Conservation (phyloP, 1,284 basidiomycete species). For the Melanopsichium pennsylvanicum region DNA sequence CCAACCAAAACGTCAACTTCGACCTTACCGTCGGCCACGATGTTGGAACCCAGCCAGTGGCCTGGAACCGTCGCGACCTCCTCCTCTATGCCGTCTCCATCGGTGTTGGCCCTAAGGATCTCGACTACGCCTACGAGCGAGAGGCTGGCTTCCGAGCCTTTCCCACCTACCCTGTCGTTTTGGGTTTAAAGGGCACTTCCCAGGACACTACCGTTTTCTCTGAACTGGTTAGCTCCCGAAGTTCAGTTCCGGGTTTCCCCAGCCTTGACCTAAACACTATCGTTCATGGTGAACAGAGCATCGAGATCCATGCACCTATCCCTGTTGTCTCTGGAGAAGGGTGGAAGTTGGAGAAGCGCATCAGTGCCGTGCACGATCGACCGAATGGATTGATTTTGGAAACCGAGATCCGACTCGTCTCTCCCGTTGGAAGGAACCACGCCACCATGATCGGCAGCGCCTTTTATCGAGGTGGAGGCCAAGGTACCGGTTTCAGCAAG, state of each 20-base stretch:
- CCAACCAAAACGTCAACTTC: slow-evolving; percentile 49
- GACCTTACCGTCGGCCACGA: slow-evolving; percentile 60
- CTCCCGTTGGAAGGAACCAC: slow-evolving; percentile 45
- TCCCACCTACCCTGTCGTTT: slow-evolving; percentile 66
- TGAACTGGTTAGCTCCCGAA: slow-evolving; percentile 47
- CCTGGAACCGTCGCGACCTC: slow-evolving; percentile 66
- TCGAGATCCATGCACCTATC: slow-evolving; percentile 63
- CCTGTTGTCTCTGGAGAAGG: slow-evolving; percentile 54
- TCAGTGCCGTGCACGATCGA: slow-evolving; percentile 55
- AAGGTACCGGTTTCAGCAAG: slow-evolving; percentile 54
- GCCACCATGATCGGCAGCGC: slow-evolving; percentile 53
- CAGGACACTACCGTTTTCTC: slow-evolving; percentile 63
- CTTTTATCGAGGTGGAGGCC: slow-evolving; percentile 59
- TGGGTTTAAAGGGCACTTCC: slow-evolving; percentile 57
- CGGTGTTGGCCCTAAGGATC: slow-evolving; percentile 61
- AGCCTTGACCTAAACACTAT: slow-evolving; percentile 65
- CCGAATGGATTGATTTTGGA: slow-evolving; percentile 55
- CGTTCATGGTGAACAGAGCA: slow-evolving; percentile 66
- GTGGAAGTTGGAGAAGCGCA: slow-evolving; percentile 57
- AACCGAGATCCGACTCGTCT: slow-evolving; percentile 48
- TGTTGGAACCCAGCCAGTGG: slow-evolving; percentile 56
- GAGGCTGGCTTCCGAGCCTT: slow-evolving; percentile 62
- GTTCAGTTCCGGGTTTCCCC: slow-evolving; percentile 50
- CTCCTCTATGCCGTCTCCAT: slow-evolving; percentile 64
- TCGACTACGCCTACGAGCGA: slow-evolving; percentile 64